Evolutionary conservation across 2,329 filamentous ascomycete species (phyloP).

Genomic region (Trichophyton verrucosum): DNA sequence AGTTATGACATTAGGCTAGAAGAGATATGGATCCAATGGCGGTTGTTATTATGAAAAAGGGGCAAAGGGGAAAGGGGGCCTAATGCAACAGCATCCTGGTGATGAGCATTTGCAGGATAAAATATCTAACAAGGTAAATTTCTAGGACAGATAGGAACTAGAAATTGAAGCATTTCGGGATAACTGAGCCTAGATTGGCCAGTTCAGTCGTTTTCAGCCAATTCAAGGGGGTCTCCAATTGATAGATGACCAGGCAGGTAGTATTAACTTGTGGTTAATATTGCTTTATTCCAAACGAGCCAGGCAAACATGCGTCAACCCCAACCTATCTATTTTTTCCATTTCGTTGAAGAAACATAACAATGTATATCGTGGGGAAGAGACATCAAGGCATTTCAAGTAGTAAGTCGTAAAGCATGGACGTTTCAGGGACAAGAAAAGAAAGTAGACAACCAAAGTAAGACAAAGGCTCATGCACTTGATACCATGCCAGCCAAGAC

Average conservation of each 20-base stretch:
- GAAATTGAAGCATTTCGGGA: neutral
- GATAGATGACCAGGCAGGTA: neutral
- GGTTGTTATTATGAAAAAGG: neutral
- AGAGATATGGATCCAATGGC: neutral
- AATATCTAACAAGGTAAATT: neutral
- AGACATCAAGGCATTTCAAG: neutral
- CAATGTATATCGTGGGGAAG: neutral
- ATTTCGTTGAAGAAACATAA: conserved; percentile 1
- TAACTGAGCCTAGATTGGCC: neutral
- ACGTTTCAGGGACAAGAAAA: neutral
- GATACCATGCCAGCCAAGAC: conserved; percentile 35
- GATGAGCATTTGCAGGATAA: neutral
- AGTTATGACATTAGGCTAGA: neutral
- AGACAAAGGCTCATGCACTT: neutral
- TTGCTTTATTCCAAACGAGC: neutral
- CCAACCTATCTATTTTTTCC: neutral
- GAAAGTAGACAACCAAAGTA: neutral
- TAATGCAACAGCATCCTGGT: neutral
- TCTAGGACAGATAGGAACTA: neutral
- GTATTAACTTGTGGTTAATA: neutral
- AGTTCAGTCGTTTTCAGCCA: neutral
- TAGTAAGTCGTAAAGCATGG: neutral
- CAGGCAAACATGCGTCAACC: neutral
- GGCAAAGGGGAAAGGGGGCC: neutral
- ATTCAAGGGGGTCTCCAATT: neutral